Evolutionary conservation across 371 early-diverging fungal genomes (phyloP).

Genomic region (Fennellomyces sp.): DNA sequence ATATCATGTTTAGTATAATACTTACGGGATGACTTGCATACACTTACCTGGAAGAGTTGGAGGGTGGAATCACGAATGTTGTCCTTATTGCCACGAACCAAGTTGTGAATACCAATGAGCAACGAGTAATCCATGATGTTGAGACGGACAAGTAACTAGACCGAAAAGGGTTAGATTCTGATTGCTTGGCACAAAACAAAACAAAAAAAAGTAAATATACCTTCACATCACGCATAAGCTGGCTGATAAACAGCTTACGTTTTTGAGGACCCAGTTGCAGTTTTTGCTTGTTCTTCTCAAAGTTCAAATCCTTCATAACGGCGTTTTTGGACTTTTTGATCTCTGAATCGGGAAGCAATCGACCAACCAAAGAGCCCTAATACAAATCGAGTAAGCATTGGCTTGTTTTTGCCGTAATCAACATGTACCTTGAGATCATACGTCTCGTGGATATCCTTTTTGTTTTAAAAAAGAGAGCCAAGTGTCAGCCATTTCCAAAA

Average conservation of each 20-base stretch:
- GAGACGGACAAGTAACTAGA: constrained; percentile 79
- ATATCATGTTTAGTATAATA: neutral
- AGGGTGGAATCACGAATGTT: constrained; percentile 89
- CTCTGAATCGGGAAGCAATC: constrained; percentile 79
- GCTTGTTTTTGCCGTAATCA: neutral
- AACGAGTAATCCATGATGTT: constrained; percentile 92
- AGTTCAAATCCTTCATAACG: constrained; percentile 96
- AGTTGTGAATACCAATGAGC: constrained; percentile 90
- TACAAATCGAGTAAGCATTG: neutral
- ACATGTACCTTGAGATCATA: constrained; percentile 88
- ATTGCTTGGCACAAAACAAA: neutral
- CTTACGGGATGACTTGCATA: constrained; percentile 8
- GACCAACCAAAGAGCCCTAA: constrained; percentile 81
- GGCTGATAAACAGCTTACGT: constrained; percentile 78
- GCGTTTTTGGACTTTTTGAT: constrained; percentile 78
- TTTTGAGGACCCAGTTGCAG: constrained; percentile 87
- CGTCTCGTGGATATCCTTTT: constrained; percentile 94
- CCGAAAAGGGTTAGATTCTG: constrained; percentile 43
- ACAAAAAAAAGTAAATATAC: constrained; percentile 37
- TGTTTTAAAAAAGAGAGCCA: neutral
- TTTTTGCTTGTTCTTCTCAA: constrained; percentile 77
- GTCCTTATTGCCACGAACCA: constrained; percentile 83
- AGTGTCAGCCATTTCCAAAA: neutral
- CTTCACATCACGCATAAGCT: constrained; percentile 86
- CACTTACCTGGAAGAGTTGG: constrained; percentile 72